phyloP scores from a whole-genome alignment of 108 stramenopile species.

The Pelagomonas calceolata region DNA sequence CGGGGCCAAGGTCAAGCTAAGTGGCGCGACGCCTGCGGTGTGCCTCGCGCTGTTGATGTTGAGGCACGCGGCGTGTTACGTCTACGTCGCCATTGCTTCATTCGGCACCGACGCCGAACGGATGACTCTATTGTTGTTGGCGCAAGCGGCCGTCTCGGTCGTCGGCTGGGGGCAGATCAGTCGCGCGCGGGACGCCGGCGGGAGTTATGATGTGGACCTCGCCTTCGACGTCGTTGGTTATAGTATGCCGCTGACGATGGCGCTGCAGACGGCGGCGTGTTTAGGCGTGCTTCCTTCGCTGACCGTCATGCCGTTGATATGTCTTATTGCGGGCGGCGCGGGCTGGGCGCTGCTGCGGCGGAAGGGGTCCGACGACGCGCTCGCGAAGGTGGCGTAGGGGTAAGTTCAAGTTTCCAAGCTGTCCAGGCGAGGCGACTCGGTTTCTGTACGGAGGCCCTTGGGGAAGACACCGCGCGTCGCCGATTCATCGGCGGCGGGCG shows the following conservation, averaged over 20 bases:
- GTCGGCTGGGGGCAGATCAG: conserved; percentile 13
- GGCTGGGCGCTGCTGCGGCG: too few species aligned
- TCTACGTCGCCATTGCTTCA: neutral
- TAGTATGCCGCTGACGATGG: conserved; percentile 10
- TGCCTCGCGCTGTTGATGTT: conserved; percentile 1
- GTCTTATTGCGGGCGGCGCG: too few species aligned
- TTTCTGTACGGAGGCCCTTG: too few species aligned
- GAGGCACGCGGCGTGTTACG: conserved; percentile 8
- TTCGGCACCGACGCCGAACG: neutral
- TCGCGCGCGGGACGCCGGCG: neutral
- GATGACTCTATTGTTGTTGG: conserved; percentile 2
- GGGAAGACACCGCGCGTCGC: too few species aligned
- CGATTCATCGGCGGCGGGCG: too few species aligned
- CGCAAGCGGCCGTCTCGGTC: conserved; percentile 15
- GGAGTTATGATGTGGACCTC: conserved; percentile 13
- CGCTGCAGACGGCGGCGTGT: conserved; percentile 12
- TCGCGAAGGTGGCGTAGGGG: neutral
- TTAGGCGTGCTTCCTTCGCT: too few species aligned
- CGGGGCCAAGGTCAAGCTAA: conserved; percentile 12
- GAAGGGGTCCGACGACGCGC: conserved; percentile 4
- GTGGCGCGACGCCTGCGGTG: conserved; percentile 2
- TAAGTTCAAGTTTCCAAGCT: too few species aligned
- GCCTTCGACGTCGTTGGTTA: conserved; percentile 21
- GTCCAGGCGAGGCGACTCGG: too few species aligned
- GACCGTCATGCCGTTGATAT: too few species aligned